These are phyloP conservation scores for Maudiozyma bulderi DNA, from an alignment of 805 yeast genomes.

Conservation along the genomic window DNA sequence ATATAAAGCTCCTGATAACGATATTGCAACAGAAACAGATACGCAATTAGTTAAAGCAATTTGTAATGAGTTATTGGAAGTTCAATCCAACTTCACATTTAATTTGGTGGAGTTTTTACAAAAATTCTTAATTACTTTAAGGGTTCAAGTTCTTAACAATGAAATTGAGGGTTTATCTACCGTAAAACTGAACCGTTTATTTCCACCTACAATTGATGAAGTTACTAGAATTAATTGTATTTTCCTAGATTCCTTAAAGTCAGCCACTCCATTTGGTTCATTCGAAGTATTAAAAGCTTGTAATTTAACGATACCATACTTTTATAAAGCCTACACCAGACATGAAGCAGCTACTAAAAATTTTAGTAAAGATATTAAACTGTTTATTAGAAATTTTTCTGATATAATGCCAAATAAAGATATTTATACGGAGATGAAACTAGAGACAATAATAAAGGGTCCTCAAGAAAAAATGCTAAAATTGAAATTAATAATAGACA, in stretches of 20 bases:
- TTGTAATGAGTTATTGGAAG: constrained; percentile 53
- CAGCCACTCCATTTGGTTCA: constrained; percentile 61
- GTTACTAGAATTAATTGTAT: constrained; percentile 83
- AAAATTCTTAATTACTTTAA: constrained; percentile 65
- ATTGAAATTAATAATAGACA: constrained; percentile 54
- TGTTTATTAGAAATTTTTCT: constrained; percentile 33
- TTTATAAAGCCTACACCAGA: constrained; percentile 84
- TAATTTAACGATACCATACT: constrained; percentile 77
- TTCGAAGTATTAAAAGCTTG: constrained; percentile 72
- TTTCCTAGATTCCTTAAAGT: constrained; percentile 60
- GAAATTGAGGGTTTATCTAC: constrained; percentile 47
- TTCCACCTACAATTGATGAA: constrained; percentile 95
- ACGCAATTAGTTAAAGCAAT: constrained; percentile 41
- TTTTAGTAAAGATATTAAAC: constrained; percentile 40
- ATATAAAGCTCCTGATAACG: constrained; percentile 49
- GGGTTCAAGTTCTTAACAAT: constrained; percentile 56
- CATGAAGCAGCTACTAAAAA: constrained; percentile 85
- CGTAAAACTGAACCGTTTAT: constrained; percentile 59
- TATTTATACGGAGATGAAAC: constrained; percentile 39
- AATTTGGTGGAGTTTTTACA: constrained; percentile 67
- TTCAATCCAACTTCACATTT: constrained; percentile 69
- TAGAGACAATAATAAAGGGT: constrained; percentile 55
- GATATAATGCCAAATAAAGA: constrained; percentile 20
- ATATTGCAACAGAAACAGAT: constrained; percentile 18
- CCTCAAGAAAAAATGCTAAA: constrained; percentile 60